Conservation (phyloP, 1,284 basidiomycete genomes). For the Marasmius fiardii region DNA sequence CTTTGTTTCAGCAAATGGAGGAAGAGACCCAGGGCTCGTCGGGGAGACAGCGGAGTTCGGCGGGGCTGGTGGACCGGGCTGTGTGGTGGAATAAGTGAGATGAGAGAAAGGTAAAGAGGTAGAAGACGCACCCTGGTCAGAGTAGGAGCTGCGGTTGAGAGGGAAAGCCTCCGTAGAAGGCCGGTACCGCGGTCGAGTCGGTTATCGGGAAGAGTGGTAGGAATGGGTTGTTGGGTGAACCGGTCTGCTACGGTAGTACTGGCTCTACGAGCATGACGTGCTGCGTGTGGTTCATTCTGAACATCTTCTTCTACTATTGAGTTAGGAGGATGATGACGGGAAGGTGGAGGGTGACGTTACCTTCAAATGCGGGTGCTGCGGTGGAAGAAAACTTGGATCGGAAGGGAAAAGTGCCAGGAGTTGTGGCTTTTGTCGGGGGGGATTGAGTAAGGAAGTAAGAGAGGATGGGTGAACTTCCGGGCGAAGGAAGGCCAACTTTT, state of each 20-base stretch:
- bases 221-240: conserved; percentile 37
- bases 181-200: conserved; percentile 62
- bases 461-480: conserved; percentile 64
- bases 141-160: conserved; percentile 40
- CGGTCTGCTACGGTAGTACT: conserved; percentile 46
- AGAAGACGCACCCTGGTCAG: conserved; percentile 49
- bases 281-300: conserved; percentile 43
- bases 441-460: conserved; percentile 65
- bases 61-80: conserved; percentile 36
- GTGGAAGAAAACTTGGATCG: conserved; percentile 38
- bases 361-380: conserved; percentile 57
- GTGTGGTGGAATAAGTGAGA: conserved; percentile 17
- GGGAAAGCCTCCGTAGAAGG: conserved; percentile 66
- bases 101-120: conserved; percentile 6
- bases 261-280: conserved; percentile 46
- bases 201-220: conserved; percentile 35
- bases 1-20: conserved; percentile 25
- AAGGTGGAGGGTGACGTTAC: conserved; percentile 27
- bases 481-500: conserved; percentile 47
- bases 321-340: not conserved
- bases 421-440: conserved; percentile 34
- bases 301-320: conserved; percentile 40
- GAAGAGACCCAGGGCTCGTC: conserved; percentile 13
- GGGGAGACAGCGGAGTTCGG: conserved; percentile 40
- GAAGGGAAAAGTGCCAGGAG: conserved; percentile 56